phyloP scores from a whole-genome alignment of 2,329 filamentous ascomycete species.

The Fusarium longipes region DNA sequence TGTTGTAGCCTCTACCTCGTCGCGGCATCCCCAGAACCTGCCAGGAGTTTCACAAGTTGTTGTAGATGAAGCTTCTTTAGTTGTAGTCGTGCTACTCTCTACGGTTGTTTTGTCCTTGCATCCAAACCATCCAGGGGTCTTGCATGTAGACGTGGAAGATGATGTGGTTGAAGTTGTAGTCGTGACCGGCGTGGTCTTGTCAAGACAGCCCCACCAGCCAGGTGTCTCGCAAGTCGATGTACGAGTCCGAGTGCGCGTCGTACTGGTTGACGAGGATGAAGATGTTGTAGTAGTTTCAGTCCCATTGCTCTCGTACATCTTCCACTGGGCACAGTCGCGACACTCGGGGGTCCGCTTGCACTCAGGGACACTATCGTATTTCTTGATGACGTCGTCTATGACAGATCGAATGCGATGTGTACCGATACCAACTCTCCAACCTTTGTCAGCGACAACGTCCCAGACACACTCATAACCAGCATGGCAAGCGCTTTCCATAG shows the following conservation, averaged over 20 bases:
- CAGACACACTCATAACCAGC: conserved; percentile 89
- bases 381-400: conserved; percentile 86
- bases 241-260: conserved; percentile 76
- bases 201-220: conserved; percentile 88
- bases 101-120: conserved; percentile 63
- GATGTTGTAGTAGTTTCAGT: conserved; percentile 78
- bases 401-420: conserved; percentile 92
- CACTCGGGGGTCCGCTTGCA: conserved; percentile 84
- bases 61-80: conserved; percentile 49
- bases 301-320: conserved; percentile 92
- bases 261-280: conserved; percentile 60
- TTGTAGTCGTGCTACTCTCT: conserved; percentile 47
- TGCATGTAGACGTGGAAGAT: conserved; percentile 66
- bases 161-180: conserved; percentile 58
- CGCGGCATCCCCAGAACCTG: conserved; percentile 67
- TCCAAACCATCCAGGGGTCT: conserved; percentile 74
- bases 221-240: conserved; percentile 92
- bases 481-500: conserved; percentile 93
- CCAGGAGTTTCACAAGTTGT: conserved; percentile 63
- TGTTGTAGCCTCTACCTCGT: conserved; percentile 51
- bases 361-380: conserved; percentile 82
- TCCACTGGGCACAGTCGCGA: conserved; percentile 92
- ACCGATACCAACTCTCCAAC: conserved; percentile 90
- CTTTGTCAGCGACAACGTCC: conserved; percentile 90
- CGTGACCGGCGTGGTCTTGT: conserved; percentile 67